phyloP scores from a whole-genome alignment of 164 flowering plant species.

The Paratinospora sagittata region DNA sequence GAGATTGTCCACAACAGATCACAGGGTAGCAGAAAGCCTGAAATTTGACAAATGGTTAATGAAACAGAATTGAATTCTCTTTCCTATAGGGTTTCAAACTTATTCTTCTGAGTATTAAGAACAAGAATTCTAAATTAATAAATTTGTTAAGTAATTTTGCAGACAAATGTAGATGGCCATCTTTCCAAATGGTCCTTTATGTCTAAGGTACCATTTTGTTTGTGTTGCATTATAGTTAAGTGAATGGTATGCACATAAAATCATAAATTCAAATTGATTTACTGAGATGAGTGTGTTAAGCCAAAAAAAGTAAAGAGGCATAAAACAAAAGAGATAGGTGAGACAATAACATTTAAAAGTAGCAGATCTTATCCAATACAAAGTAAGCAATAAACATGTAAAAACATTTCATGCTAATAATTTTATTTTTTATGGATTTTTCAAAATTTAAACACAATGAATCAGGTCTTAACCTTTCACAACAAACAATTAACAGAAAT shows the following conservation, averaged over 20 bases:
- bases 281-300: not conserved
- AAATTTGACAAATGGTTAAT: too few species aligned
- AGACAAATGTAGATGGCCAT: too few species aligned
- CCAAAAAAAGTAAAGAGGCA: too few species aligned
- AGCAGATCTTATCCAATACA: not conserved
- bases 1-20: too few species aligned
- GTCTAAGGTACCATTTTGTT: not conserved
- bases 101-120: too few species aligned
- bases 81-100: not conserved
- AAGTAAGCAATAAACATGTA: not conserved
- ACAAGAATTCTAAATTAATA: not conserved
- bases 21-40: too few species aligned
- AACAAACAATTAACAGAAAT: not conserved
- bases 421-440: not conserved
- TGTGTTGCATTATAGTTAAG: not conserved
- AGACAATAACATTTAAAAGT: not conserved
- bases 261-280: not conserved
- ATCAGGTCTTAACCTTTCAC: not conserved
- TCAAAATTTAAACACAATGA: not conserved
- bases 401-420: not conserved
- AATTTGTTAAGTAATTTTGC: not conserved
- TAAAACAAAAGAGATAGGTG: not conserved
- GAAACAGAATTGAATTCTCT: not conserved
- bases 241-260: not conserved
- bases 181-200: not conserved